Conservation (phyloP, 768 basidiomycete species). For the Candolleomyces eurysporus region DNA sequence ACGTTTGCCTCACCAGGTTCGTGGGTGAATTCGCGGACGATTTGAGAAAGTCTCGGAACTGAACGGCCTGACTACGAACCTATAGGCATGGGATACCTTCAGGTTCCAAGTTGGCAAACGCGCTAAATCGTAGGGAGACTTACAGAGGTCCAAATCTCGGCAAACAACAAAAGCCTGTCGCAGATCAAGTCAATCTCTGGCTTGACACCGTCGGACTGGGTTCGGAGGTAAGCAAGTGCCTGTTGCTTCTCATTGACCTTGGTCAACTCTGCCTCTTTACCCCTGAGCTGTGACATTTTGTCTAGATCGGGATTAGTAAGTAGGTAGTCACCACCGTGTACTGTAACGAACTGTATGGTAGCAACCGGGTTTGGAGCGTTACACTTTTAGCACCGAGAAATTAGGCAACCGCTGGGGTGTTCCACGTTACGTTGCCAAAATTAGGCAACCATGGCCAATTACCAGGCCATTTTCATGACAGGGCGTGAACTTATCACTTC, state of each 20-base stretch:
- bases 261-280: background rate
- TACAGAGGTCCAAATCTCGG: background rate
- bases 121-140: background rate
- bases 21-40: background rate
- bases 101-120: background rate
- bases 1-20: background rate
- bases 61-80: background rate
- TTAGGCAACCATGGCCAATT: no score
- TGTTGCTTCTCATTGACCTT: background rate
- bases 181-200: background rate
- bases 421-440: no score
- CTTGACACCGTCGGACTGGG: background rate
- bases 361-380: no score
- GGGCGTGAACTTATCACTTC: no score
- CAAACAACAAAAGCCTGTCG: background rate
- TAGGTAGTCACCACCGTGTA: background rate
- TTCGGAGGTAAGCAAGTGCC: background rate
- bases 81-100: background rate
- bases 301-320: background rate
- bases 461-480: no score
- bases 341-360: no score
- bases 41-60: background rate
- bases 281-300: background rate
- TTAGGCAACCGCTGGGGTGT: background rate
- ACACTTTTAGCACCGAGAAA: no score